phyloP scores from a whole-genome alignment of 805 yeast genomes.

The Starmerella etchellsii region DNA sequence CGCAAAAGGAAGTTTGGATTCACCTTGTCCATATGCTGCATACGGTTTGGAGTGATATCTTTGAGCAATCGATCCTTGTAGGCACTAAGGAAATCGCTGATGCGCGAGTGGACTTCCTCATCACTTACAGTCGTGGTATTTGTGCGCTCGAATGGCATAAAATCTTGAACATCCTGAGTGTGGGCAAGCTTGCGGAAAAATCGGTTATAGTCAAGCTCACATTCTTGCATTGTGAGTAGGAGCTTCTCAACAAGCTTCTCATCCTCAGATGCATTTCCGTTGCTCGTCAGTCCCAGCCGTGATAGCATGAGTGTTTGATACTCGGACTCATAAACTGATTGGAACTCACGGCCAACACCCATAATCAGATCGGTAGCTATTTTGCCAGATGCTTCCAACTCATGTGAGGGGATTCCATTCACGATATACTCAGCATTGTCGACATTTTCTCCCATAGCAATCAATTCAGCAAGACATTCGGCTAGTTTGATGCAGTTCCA shows the following conservation, averaged over 20 bases:
- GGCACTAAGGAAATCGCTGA: constrained; percentile 41
- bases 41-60: constrained; percentile 35
- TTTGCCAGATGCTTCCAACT: constrained; percentile 33
- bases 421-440: constrained; percentile 35
- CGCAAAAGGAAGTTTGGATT: constrained; percentile 79
- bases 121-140: constrained; percentile 24
- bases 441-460: constrained; percentile 55
- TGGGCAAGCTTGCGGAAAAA: constrained; percentile 56
- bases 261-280: constrained; percentile 27
- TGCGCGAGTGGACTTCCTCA: constrained; percentile 32
- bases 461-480: constrained; percentile 65
- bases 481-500: constrained; percentile 83
- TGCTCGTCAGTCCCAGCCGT: constrained; percentile 54
- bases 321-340: constrained; percentile 43
- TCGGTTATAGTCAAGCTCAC: constrained; percentile 65
- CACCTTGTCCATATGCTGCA: constrained; percentile 30
- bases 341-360: constrained; percentile 51
- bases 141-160: constrained; percentile 28
- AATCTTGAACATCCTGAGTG: constrained; percentile 16
- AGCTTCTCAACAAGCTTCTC: constrained; percentile 41
- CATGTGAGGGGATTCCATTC: constrained; percentile 30
- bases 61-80: constrained; percentile 35
- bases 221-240: constrained; percentile 44
- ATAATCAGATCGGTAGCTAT: constrained; percentile 55
- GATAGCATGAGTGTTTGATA: constrained; percentile 46